Evolutionary conservation across 2,329 filamentous ascomycete species (phyloP).

Genomic region (Penicillium sp.): DNA sequence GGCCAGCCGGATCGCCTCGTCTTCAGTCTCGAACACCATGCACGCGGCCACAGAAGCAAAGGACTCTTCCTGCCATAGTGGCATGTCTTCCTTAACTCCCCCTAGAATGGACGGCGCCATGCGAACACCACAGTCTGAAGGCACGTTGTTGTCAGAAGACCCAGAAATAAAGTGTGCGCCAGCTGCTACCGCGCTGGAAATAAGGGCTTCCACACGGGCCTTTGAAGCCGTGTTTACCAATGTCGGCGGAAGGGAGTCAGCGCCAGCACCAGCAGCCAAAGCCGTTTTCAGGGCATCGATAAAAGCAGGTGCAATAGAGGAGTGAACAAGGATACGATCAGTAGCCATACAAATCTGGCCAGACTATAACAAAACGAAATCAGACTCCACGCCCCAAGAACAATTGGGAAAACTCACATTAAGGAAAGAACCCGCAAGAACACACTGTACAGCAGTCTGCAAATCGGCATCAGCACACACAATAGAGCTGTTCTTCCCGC

Average conservation of each 20-base stretch:
- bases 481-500: slow-evolving; percentile 77
- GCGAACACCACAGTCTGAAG: slow-evolving; percentile 28
- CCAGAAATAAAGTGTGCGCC: slow-evolving; percentile 35
- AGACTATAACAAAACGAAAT: slow-evolving; percentile 38
- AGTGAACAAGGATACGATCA: slow-evolving; percentile 67
- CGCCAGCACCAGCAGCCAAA: slow-evolving; percentile 37
- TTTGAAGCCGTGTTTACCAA: slow-evolving; percentile 48
- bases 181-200: slow-evolving; percentile 28
- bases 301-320: slow-evolving; percentile 54
- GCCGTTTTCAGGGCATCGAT: slow-evolving; percentile 49
- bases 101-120: slow-evolving; percentile 67
- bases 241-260: slow-evolving; percentile 36
- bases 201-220: slow-evolving; percentile 40
- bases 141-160: slow-evolving; percentile 10
- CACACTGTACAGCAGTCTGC: slow-evolving; percentile 54
- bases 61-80: slow-evolving; percentile 69
- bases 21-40: slow-evolving; percentile 58
- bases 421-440: slow-evolving; percentile 34
- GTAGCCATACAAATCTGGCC: slow-evolving; percentile 86
- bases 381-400: not conserved
- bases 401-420: slow-evolving; percentile 23
- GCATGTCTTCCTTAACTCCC: slow-evolving; percentile 67
- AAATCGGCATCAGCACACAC: slow-evolving; percentile 78
- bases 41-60: slow-evolving; percentile 73
- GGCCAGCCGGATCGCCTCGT: slow-evolving; percentile 69